phyloP scores from a whole-genome alignment of 352 stramenopile genomes.

The Pythium insidiosum region DNA sequence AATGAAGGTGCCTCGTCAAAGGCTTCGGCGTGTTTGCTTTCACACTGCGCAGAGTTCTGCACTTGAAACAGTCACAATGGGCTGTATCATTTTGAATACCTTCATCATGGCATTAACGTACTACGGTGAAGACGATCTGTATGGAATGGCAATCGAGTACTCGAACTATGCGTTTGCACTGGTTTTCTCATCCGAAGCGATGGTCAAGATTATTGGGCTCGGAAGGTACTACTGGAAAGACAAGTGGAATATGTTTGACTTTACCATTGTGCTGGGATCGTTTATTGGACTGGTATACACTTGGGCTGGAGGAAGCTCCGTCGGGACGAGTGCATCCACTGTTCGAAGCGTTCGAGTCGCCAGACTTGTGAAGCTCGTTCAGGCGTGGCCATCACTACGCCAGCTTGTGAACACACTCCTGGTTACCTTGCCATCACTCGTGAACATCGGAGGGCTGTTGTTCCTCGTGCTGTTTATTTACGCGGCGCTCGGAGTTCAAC shows the following conservation, averaged over 20 bases:
- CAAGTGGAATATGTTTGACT: conserved; percentile 85
- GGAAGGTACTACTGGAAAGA: conserved; percentile 69
- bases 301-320: conserved; percentile 14
- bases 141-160: conserved; percentile 38
- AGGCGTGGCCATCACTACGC: conserved; percentile 56
- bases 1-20: conserved; percentile 28
- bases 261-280: conserved; percentile 38
- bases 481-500: conserved; percentile 72
- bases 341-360: conserved; percentile 81
- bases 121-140: conserved; percentile 71
- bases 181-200: conserved; percentile 77
- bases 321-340: conserved; percentile 37
- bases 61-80: conserved; percentile 74
- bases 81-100: conserved; percentile 84
- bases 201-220: conserved; percentile 73
- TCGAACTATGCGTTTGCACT: conserved; percentile 75
- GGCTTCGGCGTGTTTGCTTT: conserved; percentile 28
- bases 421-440: conserved; percentile 59
- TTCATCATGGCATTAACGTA: conserved; percentile 75
- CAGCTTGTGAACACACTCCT: conserved; percentile 82
- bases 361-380: conserved; percentile 58
- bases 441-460: conserved; percentile 75
- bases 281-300: conserved; percentile 42
- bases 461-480: conserved; percentile 87
- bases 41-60: conserved; percentile 27